Percentiles rank a stretch among this genome's conserved stretches.
Conservation (phyloP, 768 basidiomycete genomes). For the Rhodotorula taiwanensis region DNA sequence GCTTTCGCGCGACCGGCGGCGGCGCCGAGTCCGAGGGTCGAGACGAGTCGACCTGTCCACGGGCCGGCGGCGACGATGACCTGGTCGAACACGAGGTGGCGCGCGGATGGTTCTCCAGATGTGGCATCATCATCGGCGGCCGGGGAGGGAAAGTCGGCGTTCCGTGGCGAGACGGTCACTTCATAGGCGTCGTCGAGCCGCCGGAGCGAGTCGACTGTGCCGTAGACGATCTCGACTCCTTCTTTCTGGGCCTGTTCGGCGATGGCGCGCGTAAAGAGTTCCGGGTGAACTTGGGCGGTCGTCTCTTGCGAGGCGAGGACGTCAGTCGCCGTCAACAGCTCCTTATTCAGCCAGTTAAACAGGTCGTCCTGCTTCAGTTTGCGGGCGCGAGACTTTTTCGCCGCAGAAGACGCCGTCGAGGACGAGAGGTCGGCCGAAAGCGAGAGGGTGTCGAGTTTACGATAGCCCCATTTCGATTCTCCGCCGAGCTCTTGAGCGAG, state of each 20-base stretch:
- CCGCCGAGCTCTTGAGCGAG: slow-evolving; percentile 67
- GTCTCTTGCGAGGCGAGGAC: slow-evolving; percentile 22
- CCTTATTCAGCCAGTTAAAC: slow-evolving; percentile 29
- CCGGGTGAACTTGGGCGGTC: slow-evolving; percentile 51
- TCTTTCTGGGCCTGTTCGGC: slow-evolving; percentile 56
- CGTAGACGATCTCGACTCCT: slow-evolving; percentile 51
- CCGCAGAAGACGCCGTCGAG: neutral
- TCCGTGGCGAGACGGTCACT: neutral
- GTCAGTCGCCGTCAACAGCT: slow-evolving; percentile 13
- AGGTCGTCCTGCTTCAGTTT: slow-evolving; percentile 9
- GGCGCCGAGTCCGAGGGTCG: slow-evolving; percentile 40
- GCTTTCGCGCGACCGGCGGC: slow-evolving; percentile 26
- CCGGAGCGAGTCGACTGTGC: slow-evolving; percentile 44
- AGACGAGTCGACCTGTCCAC: slow-evolving; percentile 62
- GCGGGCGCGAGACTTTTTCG: neutral
- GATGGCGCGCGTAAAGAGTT: slow-evolving; percentile 66
- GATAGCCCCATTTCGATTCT: slow-evolving; percentile 70
- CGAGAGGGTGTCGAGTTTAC: slow-evolving; percentile 58
- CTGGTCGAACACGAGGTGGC: slow-evolving; percentile 41
- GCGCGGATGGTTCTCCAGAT: too few relatives aligned
- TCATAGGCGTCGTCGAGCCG: slow-evolving; percentile 15
- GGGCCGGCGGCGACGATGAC: slow-evolving; percentile 77
- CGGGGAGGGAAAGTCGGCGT: slow-evolving; percentile 53
- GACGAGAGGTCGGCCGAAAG: slow-evolving; percentile 26
- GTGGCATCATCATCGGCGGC: neutral